These are phyloP conservation scores for Globisporangium polare DNA, from an alignment of 352 stramenopile species.

Conservation along the genomic window DNA sequence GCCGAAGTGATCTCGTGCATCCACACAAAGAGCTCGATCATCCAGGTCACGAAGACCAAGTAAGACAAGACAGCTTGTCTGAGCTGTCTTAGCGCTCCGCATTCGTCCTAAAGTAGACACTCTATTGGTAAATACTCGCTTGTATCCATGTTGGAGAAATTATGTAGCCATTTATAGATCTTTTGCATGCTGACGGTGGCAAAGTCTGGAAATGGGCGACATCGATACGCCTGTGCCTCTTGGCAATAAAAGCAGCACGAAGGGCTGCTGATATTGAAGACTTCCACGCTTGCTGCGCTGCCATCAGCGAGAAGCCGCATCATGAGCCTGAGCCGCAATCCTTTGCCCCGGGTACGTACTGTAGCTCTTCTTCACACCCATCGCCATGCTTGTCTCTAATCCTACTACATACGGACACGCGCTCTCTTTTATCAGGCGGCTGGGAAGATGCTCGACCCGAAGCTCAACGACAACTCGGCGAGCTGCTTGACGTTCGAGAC, in stretches of 20 bases:
- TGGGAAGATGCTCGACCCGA: conserved; percentile 31
- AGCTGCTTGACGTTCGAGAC: conserved; percentile 56
- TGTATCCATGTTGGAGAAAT: too few species aligned
- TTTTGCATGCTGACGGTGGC: too few species aligned
- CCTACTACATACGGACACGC: background rate
- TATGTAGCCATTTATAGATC: conserved; percentile 1
- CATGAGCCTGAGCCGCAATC: conserved; percentile 19
- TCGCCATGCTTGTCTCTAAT: background rate
- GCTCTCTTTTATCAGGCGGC: conserved; percentile 26
- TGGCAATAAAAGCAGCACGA: background rate
- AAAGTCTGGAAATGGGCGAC: too few species aligned
- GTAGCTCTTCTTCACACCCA: background rate
- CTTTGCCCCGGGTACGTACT: conserved; percentile 24
- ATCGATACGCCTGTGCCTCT: background rate
- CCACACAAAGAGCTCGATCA: conserved; percentile 84
- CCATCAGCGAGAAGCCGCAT: background rate
- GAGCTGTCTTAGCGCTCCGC: too few species aligned
- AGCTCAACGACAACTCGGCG: conserved; percentile 37
- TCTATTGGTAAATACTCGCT: too few species aligned
- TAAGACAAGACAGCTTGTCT: conserved; percentile 28
- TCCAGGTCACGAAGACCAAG: conserved; percentile 78
- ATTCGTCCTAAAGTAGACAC: background rate
- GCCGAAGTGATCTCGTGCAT: conserved; percentile 88
- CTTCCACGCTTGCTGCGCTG: background rate
- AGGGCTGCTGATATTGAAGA: background rate